Base-by-base conservation (phyloP, 345 rosid species). In the Corymbia maculata region DNA sequence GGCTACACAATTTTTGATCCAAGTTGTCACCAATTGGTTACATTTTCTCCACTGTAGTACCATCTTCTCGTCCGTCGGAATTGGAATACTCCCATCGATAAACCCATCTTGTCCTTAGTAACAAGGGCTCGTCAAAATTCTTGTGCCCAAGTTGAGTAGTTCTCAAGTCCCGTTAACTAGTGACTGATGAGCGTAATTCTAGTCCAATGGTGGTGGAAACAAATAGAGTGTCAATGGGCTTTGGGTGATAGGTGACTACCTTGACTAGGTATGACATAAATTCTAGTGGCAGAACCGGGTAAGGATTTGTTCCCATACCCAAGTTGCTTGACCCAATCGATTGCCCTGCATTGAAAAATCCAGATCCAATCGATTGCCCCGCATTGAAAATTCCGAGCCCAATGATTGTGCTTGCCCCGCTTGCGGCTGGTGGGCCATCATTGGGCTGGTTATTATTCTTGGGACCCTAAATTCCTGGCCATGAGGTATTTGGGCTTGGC, bases 181-280 rank as follows among this genome's bases (percentile, higher is more conserved):
- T 53, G 21, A 53, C 0, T 0, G 0, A 53, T 53, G 59, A 53
- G 26, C 11, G 0, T 7, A 53, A 53, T 26, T 53, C 10, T 53
- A 0, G 11, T 53, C 0, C 26, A 53, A 17, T 1, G 8, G 0
- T 0, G 2, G 21, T n/a, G 21, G 59, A 53, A 26, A 53, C 59
- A 0, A 17, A 53, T 0, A 53, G 2, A 26, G 59, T 1, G 0
- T 53, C 22, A 17, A 0, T 4, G 0, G 0, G 26, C 21, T 53
- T 10, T 53, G 7, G 59, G 59, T 10, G 0, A 53, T 26, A 9
- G 1, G 2, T 53, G 59, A 26, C 21, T 0, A 22, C 0, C 7
- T 2, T 1, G 0, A 53, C 21, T 17, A 0, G 0, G 59, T 21
- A 53, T 0, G 1, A 17, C 2, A 53, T 17, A 53, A 21, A 7